Percentiles rank a stretch among this genome's conserved stretches.
Evolutionary conservation across 2,329 filamentous ascomycete species (phyloP).

Genomic region (Keithomyces neogunnii): DNA sequence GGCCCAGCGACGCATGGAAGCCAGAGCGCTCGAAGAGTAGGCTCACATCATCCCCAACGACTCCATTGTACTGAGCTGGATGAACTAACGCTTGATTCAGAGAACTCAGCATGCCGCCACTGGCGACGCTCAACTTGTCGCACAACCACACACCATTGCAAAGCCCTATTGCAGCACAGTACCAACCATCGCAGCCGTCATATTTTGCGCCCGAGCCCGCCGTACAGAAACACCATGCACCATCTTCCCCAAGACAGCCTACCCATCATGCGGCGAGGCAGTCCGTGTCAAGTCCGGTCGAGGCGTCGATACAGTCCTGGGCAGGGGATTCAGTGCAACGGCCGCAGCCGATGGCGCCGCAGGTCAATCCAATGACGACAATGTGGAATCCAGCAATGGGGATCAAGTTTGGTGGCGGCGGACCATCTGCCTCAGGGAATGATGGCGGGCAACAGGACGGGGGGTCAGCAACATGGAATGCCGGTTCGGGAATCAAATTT

Average conservation of each 20-base stretch:
- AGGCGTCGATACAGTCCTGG: constrained; percentile 53
- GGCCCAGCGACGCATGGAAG: constrained; percentile 72
- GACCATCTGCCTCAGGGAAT: constrained; percentile 6
- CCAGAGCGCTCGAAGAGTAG: constrained; percentile 67
- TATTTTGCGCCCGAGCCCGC: constrained; percentile 7
- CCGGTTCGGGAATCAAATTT: constrained; percentile 49
- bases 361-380: constrained; percentile 20
- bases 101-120: constrained; percentile 43
- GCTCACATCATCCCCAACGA: constrained; percentile 17
- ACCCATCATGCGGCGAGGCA: constrained; percentile 14
- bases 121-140: constrained; percentile 34
- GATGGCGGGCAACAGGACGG: constrained; percentile 12
- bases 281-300: constrained; percentile 23
- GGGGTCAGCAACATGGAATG: constrained; percentile 46
- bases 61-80: neutral
- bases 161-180: constrained; percentile 5
- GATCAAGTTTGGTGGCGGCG: constrained; percentile 54
- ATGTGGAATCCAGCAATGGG: constrained; percentile 73
- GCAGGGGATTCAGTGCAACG: constrained; percentile 48
- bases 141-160: constrained; percentile 15
- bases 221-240: constrained; percentile 10
- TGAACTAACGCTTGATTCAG: constrained; percentile 18
- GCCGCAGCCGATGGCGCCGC: constrained; percentile 38
- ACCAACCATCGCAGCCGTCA: constrained; percentile 10
- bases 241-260: constrained; percentile 15